phyloP scores from a whole-genome alignment of 2,329 filamentous ascomycete genomes.

The Epichloe gansuensis region DNA sequence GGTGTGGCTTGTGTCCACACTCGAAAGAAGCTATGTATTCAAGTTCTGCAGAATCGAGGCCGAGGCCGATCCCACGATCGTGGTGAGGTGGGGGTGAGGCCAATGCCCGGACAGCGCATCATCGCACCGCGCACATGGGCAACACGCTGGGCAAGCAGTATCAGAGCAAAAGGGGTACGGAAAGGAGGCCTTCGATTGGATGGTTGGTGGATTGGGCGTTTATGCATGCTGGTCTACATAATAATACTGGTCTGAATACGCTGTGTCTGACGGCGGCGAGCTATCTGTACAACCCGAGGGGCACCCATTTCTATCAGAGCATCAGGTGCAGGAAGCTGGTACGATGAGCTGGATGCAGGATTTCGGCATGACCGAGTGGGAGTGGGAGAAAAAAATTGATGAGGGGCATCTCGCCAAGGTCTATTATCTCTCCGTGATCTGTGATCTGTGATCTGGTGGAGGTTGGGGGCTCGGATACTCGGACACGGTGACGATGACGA shows the following conservation, averaged over 20 bases:
- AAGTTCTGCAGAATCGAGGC: neutral
- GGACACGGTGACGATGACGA: no score
- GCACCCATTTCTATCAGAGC: conserved; percentile 28
- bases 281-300: conserved; percentile 28
- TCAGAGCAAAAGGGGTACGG: conserved; percentile 30
- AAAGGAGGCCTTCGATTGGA: conserved; percentile 33
- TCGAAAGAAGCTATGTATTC: no score
- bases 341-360: conserved; percentile 16
- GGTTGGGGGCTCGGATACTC: no score
- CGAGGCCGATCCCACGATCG: conserved; percentile 6
- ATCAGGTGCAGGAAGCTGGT: conserved; percentile 30
- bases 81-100: conserved; percentile 12
- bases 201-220: conserved; percentile 34
- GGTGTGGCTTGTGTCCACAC: no score
- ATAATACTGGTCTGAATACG: conserved; percentile 27
- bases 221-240: conserved; percentile 14
- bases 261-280: conserved; percentile 27
- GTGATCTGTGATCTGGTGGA: no score
- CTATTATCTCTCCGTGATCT: neutral
- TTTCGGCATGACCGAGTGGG: conserved; percentile 25
- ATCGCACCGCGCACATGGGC: conserved; percentile 18
- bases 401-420: conserved; percentile 1
- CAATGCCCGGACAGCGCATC: conserved; percentile 6
- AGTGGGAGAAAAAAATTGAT: conserved; percentile 18
- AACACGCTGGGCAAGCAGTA: conserved; percentile 22